Conservation (phyloP, 2,329 filamentous ascomycete species). For the Pyricularia grisea region DNA sequence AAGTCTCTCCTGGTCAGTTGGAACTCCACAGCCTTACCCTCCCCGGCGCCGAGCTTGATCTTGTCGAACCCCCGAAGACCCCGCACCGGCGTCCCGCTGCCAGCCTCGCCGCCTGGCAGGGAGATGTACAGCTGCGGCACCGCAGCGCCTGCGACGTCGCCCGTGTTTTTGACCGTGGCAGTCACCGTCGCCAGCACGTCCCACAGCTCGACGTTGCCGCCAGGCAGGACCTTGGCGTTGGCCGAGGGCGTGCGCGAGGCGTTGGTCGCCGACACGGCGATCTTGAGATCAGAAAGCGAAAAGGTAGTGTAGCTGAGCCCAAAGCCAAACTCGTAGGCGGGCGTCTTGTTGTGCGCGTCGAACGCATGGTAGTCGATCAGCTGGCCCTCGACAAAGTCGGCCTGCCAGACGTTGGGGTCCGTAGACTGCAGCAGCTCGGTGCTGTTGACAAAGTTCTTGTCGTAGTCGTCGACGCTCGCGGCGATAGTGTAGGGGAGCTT, state of each 20-base stretch:
- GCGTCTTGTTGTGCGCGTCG: conserved; percentile 47
- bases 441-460: conserved; percentile 27
- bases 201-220: conserved; percentile 48
- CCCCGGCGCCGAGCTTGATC: conserved; percentile 28
- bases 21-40: conserved; percentile 30
- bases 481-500: conserved; percentile 61
- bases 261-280: neutral
- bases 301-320: conserved; percentile 52
- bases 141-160: conserved; percentile 34
- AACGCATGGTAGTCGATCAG: conserved; percentile 62
- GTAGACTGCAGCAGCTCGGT: conserved; percentile 17
- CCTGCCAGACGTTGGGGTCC: conserved; percentile 27
- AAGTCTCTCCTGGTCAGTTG: conserved; percentile 35
- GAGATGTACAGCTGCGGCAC: conserved; percentile 47
- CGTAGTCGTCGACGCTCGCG: conserved; percentile 36
- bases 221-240: conserved; percentile 45
- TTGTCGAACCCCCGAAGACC: conserved; percentile 45
- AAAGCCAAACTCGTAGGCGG: conserved; percentile 57
- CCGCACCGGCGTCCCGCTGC: conserved; percentile 34
- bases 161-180: conserved; percentile 40
- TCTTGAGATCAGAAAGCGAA: conserved; percentile 9
- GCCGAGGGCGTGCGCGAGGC: neutral
- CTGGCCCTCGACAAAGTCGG: conserved; percentile 50
- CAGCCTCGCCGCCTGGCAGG: conserved; percentile 17
- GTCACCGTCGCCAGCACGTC: conserved; percentile 36